Evolutionary conservation across 139 green algal genomes (phyloP).

Genomic region (Haematococcus sp.): DNA sequence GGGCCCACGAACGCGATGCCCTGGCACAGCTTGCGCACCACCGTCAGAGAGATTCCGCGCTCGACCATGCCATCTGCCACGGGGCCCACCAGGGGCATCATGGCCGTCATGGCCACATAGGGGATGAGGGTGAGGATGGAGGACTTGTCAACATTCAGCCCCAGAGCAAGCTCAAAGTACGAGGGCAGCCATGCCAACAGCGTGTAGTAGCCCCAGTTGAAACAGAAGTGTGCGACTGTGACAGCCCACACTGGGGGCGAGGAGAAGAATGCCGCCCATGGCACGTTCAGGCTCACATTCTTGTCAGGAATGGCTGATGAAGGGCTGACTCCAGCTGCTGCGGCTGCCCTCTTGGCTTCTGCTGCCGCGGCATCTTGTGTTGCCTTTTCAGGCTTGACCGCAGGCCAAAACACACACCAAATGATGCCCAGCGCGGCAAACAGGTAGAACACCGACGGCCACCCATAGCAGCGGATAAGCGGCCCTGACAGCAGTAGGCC

Average conservation of each 20-base stretch:
- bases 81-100: constrained; percentile 77
- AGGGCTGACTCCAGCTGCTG: neutral
- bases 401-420: constrained; percentile 81
- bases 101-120: constrained; percentile 86
- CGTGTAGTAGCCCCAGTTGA: constrained; percentile 97
- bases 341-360: neutral
- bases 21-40: constrained; percentile 88
- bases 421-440: constrained; percentile 90
- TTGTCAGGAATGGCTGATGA: neutral
- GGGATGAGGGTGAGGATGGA: constrained; percentile 78
- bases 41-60: constrained; percentile 59
- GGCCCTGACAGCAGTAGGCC: constrained; percentile 86
- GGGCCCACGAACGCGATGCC: constrained; percentile 87
- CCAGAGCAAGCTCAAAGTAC: constrained; percentile 93
- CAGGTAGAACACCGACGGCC: constrained; percentile 94
- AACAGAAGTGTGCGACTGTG: constrained; percentile 95
- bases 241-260: constrained; percentile 84
- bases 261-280: constrained; percentile 84
- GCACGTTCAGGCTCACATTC: constrained; percentile 50
- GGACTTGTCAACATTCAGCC: constrained; percentile 78
- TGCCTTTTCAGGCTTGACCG: constrained; percentile 60
- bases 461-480: constrained; percentile 85
- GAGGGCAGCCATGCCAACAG: constrained; percentile 95
- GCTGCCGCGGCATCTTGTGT: neutral
- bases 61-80: constrained; percentile 79